Base-by-base conservation (phyloP, 2,329 filamentous ascomycete genomes). In the Colletotrichum plurivorum region DNA sequence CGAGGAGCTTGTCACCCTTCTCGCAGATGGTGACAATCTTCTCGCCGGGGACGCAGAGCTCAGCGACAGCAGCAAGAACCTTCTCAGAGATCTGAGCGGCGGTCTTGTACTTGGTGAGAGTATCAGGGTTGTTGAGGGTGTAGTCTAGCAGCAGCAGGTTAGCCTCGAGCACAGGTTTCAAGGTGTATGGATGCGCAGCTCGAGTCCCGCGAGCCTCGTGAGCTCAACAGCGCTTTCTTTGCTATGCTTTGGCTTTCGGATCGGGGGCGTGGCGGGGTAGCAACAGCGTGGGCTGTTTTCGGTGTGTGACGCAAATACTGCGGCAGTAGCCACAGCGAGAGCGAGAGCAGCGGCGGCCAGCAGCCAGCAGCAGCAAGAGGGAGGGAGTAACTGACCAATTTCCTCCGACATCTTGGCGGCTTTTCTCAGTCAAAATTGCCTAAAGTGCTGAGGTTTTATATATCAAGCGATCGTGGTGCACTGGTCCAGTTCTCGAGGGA, bases 41-140 rank as follows among this genome's bases (percentile, higher is more conserved):
- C 82, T 92, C 93, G 76, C 94, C 95, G 72, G 95, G 92, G 71
- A 93, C 87, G 80, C 94, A 90, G 72, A 91, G 85, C 80, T 88
- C 86, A 69, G 88, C 85, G 73, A 99, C 95, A 75, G 92, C 92
- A 76, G 94, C 94, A 75, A 99, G 90, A 75, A 97, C 95, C 86
- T 95, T 97, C 82, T 98, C 94, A 59, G 95, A 96, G 84, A 99
- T 98, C 81, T 93, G 88, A 72, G 93, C 95, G 67, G 96, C 96
- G 74, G 93, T 95, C 91, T 97, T 98, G 89, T 98, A 98, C 89
- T 98, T 99, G 84, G 96, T 98, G 77, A 99, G 89, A 77, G 94
- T 98, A 82, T 97, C 93, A 71, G 93, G 94, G 87, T 97, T 96
- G 83, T 91, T 93, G 82, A 98, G 90, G 75, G 93, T 89, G 86